These are phyloP conservation scores for Corchorus olitorius DNA, from an alignment of 345 rosid species.

Conservation along the genomic window DNA sequence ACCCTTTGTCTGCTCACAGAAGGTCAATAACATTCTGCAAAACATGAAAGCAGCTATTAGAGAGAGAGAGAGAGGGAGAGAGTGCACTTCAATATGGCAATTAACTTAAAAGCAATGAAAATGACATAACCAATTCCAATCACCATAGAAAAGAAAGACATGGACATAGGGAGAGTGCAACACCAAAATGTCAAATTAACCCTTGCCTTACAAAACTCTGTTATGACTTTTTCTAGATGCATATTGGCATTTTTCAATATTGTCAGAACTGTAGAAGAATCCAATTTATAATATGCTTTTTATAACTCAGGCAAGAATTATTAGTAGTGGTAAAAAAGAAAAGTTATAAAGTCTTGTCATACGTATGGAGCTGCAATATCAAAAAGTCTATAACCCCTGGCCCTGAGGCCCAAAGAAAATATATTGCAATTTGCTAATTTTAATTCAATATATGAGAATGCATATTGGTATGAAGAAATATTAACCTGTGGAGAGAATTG, in stretches of 20 bases:
- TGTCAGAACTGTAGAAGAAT: background rate
- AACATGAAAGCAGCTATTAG: conserved; percentile 21
- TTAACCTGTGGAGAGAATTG: conserved; percentile 79
- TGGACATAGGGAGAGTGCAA: background rate
- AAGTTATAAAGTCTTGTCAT: background rate
- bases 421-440: background rate
- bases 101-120: background rate
- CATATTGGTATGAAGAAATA: background rate
- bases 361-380: background rate
- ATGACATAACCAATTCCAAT: background rate
- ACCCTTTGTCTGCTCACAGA: conserved; percentile 80
- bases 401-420: background rate
- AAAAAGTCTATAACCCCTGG: no score
- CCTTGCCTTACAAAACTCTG: no score
- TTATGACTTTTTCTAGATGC: no score
- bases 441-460: background rate
- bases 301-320: background rate
- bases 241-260: no score
- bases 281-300: background rate
- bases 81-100: background rate
- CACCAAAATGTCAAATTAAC: background rate
- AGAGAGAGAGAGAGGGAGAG: no score
- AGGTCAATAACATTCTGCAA: conserved; percentile 86
- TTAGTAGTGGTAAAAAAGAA: background rate
- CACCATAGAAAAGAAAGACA: conserved; percentile 8